Base-by-base conservation (phyloP, 257 asterid species). In the Echites panduratus region DNA sequence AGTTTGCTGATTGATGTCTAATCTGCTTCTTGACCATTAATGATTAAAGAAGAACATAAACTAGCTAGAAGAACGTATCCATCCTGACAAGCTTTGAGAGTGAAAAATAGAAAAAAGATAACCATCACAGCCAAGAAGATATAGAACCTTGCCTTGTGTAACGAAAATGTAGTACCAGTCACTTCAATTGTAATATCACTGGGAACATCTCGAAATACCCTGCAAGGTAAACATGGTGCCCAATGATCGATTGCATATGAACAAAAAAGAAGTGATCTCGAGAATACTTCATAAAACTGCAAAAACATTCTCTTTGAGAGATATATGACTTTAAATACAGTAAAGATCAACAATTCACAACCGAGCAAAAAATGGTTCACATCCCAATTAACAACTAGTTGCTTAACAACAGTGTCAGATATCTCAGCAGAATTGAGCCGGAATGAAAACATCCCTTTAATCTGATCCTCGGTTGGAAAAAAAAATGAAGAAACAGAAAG, bases 161-260 rank as follows among this genome's bases (percentile, higher is more conserved):
- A 77, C 26, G 93, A 79, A 82, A 95, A 92, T 49, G 86, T 80
- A 53, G 81, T 86, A 7, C 98, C 98, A 44, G 85, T 89, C 13
- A 95, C 97, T 79, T 92, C 91, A 41, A 95, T 89, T 2, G 85
- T 80, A 76, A 95, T 89, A 76, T 95, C 99, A 74, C 98, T 92
- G 8, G 97, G 97, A 76, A 95, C 98, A 73, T 95, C 99, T 76
- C 85, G 89, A 82, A 90, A 95, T 64, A 86, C 96, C 98, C 98
- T 92, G 80, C 52, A 54, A 72, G 76, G 16, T 12, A 29, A 6
- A 16, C 8, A 35, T 5, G 22, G 26, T 62, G 4, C 41, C 67
- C 68, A 17, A 5, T 62, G 45, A 62, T 62, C 68, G 32, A 4
- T 16, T 16, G 7, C 41, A 7, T 7, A 63, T 64, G 49, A 64